Percentiles rank a stretch among this genome's conserved stretches.
These are phyloP conservation scores for Fusarium longipes DNA, from an alignment of 2,329 filamentous ascomycete species.

Conservation along the genomic window DNA sequence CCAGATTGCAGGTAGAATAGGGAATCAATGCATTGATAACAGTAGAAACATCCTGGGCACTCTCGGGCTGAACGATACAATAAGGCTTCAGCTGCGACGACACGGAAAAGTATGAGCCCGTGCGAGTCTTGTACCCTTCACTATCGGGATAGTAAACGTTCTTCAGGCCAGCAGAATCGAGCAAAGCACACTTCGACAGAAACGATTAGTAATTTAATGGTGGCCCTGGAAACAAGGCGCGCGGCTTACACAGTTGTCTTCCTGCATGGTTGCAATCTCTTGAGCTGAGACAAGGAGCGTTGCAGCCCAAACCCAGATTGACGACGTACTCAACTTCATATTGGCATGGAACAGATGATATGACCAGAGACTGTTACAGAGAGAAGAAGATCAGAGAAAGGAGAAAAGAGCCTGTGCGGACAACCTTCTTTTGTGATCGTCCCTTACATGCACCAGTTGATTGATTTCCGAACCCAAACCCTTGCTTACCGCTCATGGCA, in stretches of 20 bases:
- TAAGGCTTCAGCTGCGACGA: constrained; percentile 35
- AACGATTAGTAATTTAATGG: neutral
- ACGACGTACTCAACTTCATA: constrained; percentile 8
- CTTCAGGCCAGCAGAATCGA: constrained; percentile 24
- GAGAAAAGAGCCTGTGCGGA: constrained; percentile 16
- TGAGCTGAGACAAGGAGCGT: neutral
- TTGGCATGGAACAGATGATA: constrained; percentile 1
- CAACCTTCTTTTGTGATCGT: constrained; percentile 15
- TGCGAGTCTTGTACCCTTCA: constrained; percentile 28
- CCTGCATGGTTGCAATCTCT: neutral
- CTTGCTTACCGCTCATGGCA: neutral
- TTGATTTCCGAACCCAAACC: neutral
- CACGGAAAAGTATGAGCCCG: constrained; percentile 42
- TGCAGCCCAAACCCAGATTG: constrained; percentile 14
- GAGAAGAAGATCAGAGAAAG: neutral
- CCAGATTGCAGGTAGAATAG: constrained; percentile 7
- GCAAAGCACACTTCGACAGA: constrained; percentile 15
- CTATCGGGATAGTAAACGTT: constrained; percentile 24
- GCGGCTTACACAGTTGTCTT: constrained; percentile 8
- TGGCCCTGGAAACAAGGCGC: neutral
- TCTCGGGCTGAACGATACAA: constrained; percentile 44
- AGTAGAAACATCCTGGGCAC: constrained; percentile 39
- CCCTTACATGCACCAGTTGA: neutral
- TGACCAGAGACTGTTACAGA: neutral
- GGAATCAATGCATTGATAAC: constrained; percentile 10